Evolutionary conservation across 108 stramenopile species (phyloP).

Genomic region (Pseudonitzschia multistriata): DNA sequence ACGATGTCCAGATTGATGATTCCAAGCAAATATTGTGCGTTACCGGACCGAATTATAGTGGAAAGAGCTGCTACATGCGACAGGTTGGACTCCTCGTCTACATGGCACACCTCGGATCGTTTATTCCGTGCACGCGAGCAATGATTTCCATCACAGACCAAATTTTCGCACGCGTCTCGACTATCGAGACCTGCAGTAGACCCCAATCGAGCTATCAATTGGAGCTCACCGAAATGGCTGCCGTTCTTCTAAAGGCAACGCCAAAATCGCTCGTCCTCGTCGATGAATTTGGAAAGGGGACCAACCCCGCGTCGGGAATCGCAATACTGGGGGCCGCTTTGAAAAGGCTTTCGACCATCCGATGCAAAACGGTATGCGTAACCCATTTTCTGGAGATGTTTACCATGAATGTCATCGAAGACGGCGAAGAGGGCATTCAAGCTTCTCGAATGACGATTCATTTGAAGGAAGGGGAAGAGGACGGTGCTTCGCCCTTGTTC

Average conservation of each 20-base stretch:
- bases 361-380: slow-evolving; percentile 83
- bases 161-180: slow-evolving; percentile 85
- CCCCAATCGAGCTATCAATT: slow-evolving; percentile 93
- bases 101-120: slow-evolving; percentile 92
- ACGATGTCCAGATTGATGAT: slow-evolving; percentile 73
- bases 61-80: slow-evolving; percentile 93
- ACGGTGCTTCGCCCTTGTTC: slow-evolving; percentile 82
- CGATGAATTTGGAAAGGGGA: slow-evolving; percentile 98
- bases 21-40: slow-evolving; percentile 72
- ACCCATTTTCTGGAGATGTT: slow-evolving; percentile 97
- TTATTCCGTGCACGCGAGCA: slow-evolving; percentile 83
- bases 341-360: slow-evolving; percentile 51
- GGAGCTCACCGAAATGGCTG: slow-evolving; percentile 89
- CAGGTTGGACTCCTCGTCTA: slow-evolving; percentile 87
- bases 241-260: slow-evolving; percentile 64
- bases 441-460: slow-evolving; percentile 88
- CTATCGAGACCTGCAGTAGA: slow-evolving; percentile 89
- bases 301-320: slow-evolving; percentile 91
- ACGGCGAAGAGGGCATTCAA: slow-evolving; percentile 69
- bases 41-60: slow-evolving; percentile 93
- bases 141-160: slow-evolving; percentile 86
- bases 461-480: slow-evolving; percentile 63
- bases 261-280: slow-evolving; percentile 84
- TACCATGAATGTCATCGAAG: slow-evolving; percentile 71
- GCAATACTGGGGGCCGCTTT: slow-evolving; percentile 86